phyloP scores from a whole-genome alignment of 208 protist species.

The Crithidia sp. region DNA sequence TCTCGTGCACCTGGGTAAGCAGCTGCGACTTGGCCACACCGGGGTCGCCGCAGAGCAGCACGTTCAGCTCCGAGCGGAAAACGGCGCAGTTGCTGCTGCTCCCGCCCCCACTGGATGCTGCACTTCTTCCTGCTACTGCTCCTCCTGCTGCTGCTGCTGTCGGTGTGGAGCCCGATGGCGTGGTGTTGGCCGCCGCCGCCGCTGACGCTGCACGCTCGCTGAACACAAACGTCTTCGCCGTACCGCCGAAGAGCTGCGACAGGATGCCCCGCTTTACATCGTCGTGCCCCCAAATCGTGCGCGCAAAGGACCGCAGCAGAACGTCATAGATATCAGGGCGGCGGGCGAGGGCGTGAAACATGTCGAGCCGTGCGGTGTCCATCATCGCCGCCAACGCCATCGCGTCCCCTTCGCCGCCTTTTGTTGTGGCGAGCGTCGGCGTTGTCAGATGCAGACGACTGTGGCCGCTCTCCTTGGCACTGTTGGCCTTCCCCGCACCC shows the following conservation, averaged over 20 bases:
- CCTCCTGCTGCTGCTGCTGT: no score
- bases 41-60: conserved; percentile 99
- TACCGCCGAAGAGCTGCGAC: conserved; percentile 98
- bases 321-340: conserved; percentile 96
- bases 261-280: conserved; percentile 99
- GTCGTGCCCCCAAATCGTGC: conserved; percentile 98
- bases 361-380: conserved; percentile 70
- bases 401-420: conserved; percentile 7
- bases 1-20: conserved; percentile 98
- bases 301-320: conserved; percentile 95
- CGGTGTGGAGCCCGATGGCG: no score
- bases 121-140: no score
- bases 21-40: conserved; percentile 99
- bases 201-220: conserved; percentile 16
- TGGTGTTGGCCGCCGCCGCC: neutral
- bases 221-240: conserved; percentile 92
- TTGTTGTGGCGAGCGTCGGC: conserved; percentile 20
- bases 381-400: conserved; percentile 30
- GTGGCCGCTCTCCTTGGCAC: conserved; percentile 19
- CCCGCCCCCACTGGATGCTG: neutral
- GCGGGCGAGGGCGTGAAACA: conserved; percentile 75
- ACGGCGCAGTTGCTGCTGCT: conserved; percentile 53
- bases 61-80: conserved; percentile 97
- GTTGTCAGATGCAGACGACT: conserved; percentile 10
- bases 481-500: neutral